Conservation (phyloP, 1,284 basidiomycete species). For the Irpex lacteus region DNA sequence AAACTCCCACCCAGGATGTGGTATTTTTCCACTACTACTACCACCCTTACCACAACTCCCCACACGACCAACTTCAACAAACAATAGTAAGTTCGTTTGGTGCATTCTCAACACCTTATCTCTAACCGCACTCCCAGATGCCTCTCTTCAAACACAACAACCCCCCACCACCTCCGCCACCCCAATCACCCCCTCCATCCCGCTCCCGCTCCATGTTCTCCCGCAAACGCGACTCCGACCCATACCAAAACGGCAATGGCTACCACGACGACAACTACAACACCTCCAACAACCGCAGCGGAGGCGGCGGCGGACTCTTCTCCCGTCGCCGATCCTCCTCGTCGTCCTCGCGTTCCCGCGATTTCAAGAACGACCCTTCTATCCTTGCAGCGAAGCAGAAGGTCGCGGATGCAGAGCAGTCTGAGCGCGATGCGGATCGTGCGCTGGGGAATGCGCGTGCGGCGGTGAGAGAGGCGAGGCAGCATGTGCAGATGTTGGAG, state of each 20-base stretch:
- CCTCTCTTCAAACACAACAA: slow-evolving; percentile 18
- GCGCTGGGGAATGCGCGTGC: slow-evolving; percentile 46
- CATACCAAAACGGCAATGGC: slow-evolving; percentile 11
- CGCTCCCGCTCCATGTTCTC: slow-evolving; percentile 20
- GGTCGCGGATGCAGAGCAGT: slow-evolving; percentile 50
- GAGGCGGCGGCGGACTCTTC: slow-evolving; percentile 25
- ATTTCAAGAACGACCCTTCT: slow-evolving; percentile 41
- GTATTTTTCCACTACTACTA: too few relatives aligned
- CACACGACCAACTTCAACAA: too few relatives aligned
- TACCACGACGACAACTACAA: slow-evolving; percentile 9
- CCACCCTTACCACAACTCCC: too few relatives aligned
- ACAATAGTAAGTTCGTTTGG: too few relatives aligned
- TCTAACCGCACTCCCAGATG: slow-evolving; percentile 10
- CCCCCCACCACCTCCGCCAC: slow-evolving; percentile 21
- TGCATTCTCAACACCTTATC: not conserved
- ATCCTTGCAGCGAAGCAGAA: slow-evolving; percentile 51
- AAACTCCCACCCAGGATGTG: not conserved
- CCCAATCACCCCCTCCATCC: slow-evolving; percentile 13
- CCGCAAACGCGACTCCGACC: slow-evolving; percentile 13
- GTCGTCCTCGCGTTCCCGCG: slow-evolving; percentile 5
- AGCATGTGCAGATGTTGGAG: slow-evolving; percentile 53
- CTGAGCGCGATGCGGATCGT: slow-evolving; percentile 53
- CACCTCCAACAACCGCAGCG: slow-evolving; percentile 9
- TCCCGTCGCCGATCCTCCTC: slow-evolving; percentile 27
- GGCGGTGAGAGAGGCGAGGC: slow-evolving; percentile 47